Percentiles rank a stretch among this genome's conserved stretches.
Evolutionary conservation across 345 rosid species (phyloP).

Genomic region (Eucalyptus pumila): DNA sequence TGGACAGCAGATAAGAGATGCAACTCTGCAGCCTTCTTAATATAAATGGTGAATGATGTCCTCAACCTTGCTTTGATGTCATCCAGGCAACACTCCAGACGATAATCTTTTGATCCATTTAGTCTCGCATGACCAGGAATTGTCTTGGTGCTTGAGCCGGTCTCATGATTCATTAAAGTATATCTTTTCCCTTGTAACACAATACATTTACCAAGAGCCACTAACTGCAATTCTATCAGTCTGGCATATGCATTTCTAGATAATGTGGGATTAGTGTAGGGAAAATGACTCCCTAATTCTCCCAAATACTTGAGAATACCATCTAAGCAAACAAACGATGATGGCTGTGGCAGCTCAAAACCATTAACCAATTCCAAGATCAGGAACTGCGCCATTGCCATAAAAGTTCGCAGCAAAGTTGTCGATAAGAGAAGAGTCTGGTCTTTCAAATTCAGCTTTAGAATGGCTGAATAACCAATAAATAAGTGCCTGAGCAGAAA

Average conservation of each 20-base stretch:
- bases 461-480: conserved; percentile 56
- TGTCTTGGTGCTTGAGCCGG: conserved; percentile 43
- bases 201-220: conserved; percentile 77
- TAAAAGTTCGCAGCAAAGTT: conserved; percentile 24
- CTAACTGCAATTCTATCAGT: conserved; percentile 58
- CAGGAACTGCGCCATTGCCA: conserved; percentile 37
- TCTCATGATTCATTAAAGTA: conserved; percentile 62
- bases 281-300: conserved; percentile 58
- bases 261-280: conserved; percentile 20
- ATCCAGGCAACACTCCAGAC: conserved; percentile 26
- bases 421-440: conserved; percentile 18
- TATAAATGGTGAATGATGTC: conserved; percentile 47
- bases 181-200: conserved; percentile 72
- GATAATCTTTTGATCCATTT: conserved; percentile 18
- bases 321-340: conserved; percentile 66
- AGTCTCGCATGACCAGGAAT: conserved; percentile 12
- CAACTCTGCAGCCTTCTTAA: conserved; percentile 49
- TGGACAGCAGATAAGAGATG: conserved; percentile 62
- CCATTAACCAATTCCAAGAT: conserved; percentile 42
- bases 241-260: conserved; percentile 31
- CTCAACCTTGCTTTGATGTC: conserved; percentile 60
- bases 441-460: conserved; percentile 49
- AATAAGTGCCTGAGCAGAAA: conserved; percentile 62
- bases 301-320: conserved; percentile 70
- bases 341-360: conserved; percentile 26